phyloP scores from a whole-genome alignment of 208 protist species.

The Trypanosoma caninum region DNA sequence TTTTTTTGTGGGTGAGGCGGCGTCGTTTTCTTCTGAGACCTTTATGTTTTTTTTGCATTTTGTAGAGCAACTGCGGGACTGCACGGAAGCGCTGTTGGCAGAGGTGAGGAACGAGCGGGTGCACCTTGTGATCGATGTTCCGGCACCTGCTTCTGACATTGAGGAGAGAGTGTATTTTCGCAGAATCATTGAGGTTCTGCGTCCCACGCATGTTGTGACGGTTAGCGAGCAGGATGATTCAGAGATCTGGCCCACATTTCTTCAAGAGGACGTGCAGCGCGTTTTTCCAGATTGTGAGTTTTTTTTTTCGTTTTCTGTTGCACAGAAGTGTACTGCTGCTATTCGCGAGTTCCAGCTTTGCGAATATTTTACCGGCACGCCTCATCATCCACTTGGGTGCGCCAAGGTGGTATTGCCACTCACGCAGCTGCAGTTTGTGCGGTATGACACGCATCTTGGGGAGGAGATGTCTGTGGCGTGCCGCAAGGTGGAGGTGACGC shows the following conservation, averaged over 20 bases:
- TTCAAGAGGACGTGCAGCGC: slow-evolving; percentile 78
- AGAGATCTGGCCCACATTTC: slow-evolving; percentile 59
- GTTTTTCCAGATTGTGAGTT: slow-evolving; percentile 70
- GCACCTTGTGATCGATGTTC: slow-evolving; percentile 68
- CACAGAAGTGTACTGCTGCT: slow-evolving; percentile 21
- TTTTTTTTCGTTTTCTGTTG: slow-evolving; percentile 30
- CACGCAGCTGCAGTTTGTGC: slow-evolving; percentile 48
- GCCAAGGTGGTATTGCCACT: slow-evolving; percentile 70
- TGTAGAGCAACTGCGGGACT: slow-evolving; percentile 61
- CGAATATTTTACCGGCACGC: slow-evolving; percentile 73
- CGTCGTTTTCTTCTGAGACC: slow-evolving; percentile 31
- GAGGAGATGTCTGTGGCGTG: slow-evolving; percentile 17
- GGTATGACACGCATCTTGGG: not conserved
- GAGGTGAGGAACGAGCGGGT: slow-evolving; percentile 9
- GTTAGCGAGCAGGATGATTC: slow-evolving; percentile 38
- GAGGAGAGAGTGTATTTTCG: slow-evolving; percentile 71
- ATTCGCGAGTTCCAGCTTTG: slow-evolving; percentile 26
- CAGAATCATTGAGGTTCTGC: slow-evolving; percentile 60
- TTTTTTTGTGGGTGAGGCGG: slow-evolving; percentile 48
- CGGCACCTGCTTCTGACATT: slow-evolving; percentile 47
- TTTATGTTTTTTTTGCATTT: slow-evolving; percentile 45
- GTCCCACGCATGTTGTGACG: slow-evolving; percentile 70
- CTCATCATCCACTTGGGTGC: slow-evolving; percentile 51
- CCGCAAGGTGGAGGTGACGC: slow-evolving; percentile 26
- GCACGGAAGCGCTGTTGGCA: slow-evolving; percentile 35